phyloP scores from a whole-genome alignment of 176 grass and related monocot genomes.

The Poa annua region DNA sequence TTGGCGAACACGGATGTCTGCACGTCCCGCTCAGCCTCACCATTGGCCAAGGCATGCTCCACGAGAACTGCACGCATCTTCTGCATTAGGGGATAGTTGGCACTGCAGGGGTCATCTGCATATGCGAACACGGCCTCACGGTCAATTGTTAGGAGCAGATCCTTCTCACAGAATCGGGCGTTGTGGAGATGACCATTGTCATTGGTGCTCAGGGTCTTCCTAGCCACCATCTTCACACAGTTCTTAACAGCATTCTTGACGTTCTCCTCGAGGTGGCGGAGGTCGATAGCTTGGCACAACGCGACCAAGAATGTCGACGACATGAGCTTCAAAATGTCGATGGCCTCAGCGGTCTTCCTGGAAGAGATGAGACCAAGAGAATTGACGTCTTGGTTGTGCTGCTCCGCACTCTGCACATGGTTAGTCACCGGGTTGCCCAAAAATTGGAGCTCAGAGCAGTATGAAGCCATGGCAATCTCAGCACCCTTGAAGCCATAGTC shows the following conservation, averaged over 20 bases:
- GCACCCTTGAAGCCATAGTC: slow-evolving; percentile 96
- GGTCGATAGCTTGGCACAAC: slow-evolving; percentile 71
- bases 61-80: slow-evolving; percentile 70
- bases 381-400: slow-evolving; percentile 94
- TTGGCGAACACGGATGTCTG: slow-evolving; percentile 78
- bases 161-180: slow-evolving; percentile 74
- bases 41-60: slow-evolving; percentile 64
- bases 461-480: slow-evolving; percentile 89
- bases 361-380: slow-evolving; percentile 90
- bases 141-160: slow-evolving; percentile 60
- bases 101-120: slow-evolving; percentile 72
- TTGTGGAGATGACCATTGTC: slow-evolving; percentile 51
- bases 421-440: slow-evolving; percentile 78
- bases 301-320: slow-evolving; percentile 82
- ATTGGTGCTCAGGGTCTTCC: slow-evolving; percentile 56
- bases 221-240: slow-evolving; percentile 53
- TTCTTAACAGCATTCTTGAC: slow-evolving; percentile 62
- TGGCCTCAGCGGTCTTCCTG: slow-evolving; percentile 77
- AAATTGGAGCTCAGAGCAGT: slow-evolving; percentile 86
- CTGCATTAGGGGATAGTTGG: slow-evolving; percentile 66
- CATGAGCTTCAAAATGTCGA: slow-evolving; percentile 91
- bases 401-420: slow-evolving; percentile 95
- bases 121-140: slow-evolving; percentile 68
- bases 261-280: slow-evolving; percentile 84
- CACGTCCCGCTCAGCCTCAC: slow-evolving; percentile 50